Evolutionary conservation across 306 rosid species (phyloP).

Genomic region (Cucumis hystrix): DNA sequence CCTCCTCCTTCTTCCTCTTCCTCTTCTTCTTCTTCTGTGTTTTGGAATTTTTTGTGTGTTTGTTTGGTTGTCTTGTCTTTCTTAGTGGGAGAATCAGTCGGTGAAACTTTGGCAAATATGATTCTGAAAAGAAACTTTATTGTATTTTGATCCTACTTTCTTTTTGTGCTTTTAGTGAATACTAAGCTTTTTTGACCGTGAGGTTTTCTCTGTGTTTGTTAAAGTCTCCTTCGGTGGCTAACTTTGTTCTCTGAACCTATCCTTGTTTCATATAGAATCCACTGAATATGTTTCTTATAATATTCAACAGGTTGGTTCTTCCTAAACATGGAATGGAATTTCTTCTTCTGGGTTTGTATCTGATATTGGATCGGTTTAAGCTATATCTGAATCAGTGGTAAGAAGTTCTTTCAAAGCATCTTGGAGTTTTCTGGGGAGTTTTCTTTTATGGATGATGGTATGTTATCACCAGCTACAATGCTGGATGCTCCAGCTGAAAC

Average conservation of each 20-base stretch:
- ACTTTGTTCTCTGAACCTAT: not conserved
- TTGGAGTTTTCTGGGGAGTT: slow-evolving; percentile 10
- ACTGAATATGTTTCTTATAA: not conserved
- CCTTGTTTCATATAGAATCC: not conserved
- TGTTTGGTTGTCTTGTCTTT: not conserved
- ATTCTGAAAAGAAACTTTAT: not conserved
- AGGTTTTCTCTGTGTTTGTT: not conserved
- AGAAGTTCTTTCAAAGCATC: not conserved
- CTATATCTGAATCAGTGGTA: not conserved
- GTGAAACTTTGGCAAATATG: not conserved
- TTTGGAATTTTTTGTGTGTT: slow-evolving; percentile 1
- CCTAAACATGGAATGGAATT: not conserved
- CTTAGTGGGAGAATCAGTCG: not conserved
- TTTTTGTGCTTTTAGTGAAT: not conserved
- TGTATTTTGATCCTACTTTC: slow-evolving; percentile 1
- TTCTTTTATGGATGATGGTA: slow-evolving; percentile 51
- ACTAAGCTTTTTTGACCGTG: not conserved
- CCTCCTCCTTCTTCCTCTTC: not conserved
- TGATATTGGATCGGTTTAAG: slow-evolving; percentile 1
- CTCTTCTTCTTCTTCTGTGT: not conserved
- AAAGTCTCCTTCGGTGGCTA: slow-evolving; percentile 1
- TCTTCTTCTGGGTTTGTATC: not conserved
- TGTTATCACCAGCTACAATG: slow-evolving; percentile 38
- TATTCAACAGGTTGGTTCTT: slow-evolving; percentile 4
- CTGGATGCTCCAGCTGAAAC: slow-evolving; percentile 38